phyloP scores from a whole-genome alignment of 495 filamentous ascomycete genomes.

The Xylaria bambusicola region DNA sequence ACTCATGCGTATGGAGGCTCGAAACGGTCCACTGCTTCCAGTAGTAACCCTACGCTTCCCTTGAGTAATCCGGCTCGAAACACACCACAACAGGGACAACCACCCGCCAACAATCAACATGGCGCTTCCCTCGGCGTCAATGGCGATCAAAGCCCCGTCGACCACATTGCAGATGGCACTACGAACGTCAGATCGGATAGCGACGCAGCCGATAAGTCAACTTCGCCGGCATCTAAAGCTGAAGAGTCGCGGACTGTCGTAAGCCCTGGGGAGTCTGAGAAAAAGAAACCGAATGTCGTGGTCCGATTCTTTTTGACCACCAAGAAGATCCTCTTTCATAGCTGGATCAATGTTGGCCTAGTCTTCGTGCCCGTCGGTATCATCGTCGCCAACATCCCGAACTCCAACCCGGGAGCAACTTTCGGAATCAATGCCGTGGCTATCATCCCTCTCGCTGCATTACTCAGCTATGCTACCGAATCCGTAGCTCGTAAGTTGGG shows the following conservation, averaged over 20 bases:
- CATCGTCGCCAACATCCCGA: constrained; percentile 53
- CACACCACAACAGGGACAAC: constrained; percentile 11
- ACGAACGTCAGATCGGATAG: constrained; percentile 22
- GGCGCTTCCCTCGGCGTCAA: constrained; percentile 22
- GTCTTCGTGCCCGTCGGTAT: constrained; percentile 83
- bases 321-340: constrained; percentile 61
- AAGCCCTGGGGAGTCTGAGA: constrained; percentile 27
- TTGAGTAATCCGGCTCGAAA: constrained; percentile 31
- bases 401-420: constrained; percentile 41
- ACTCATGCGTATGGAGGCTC: constrained; percentile 58
- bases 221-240: constrained; percentile 50
- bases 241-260: constrained; percentile 60
- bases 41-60: constrained; percentile 37
- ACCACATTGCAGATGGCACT: constrained; percentile 13
- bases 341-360: constrained; percentile 77
- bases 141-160: constrained; percentile 21
- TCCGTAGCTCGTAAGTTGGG: constrained; percentile 74
- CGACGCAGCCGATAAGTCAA: constrained; percentile 32
- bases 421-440: constrained; percentile 84
- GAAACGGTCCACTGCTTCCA: constrained; percentile 38
- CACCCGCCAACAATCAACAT: constrained; percentile 32
- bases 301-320: constrained; percentile 51
- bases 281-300: constrained; percentile 46
- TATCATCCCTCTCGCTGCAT: constrained; percentile 79
- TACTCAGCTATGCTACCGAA: constrained; percentile 81